These are phyloP conservation scores for Epichloe scottii DNA, from an alignment of 2,329 filamentous ascomycete species.

Conservation along the genomic window DNA sequence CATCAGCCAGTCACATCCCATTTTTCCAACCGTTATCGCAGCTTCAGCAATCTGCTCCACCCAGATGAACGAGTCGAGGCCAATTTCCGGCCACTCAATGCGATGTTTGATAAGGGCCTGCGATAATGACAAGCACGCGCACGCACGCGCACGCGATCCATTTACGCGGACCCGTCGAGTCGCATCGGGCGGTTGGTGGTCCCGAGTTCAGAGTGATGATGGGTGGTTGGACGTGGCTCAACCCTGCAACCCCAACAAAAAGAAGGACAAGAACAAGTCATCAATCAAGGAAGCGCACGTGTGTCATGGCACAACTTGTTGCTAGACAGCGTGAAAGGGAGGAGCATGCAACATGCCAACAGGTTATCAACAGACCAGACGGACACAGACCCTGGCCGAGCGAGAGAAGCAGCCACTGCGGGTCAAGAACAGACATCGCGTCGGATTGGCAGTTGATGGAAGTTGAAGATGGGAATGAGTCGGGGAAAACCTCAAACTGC, in stretches of 20 bases:
- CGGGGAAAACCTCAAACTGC: background rate
- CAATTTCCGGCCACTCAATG: background rate
- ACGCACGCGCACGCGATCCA: no score
- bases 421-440: background rate
- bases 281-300: no score
- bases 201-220: no score
- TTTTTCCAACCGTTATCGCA: background rate
- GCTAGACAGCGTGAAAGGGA: no score
- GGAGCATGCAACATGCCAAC: no score
- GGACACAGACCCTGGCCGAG: background rate
- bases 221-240: no score
- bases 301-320: no score
- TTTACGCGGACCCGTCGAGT: no score
- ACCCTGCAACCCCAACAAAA: no score
- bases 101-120: no score
- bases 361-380: background rate
- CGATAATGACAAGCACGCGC: background rate
- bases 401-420: background rate
- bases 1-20: background rate
- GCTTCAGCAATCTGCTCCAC: background rate
- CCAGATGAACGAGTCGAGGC: background rate
- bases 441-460: background rate
- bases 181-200: no score
- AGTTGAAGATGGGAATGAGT: constrained; percentile 2
- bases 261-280: no score